phyloP scores from a whole-genome alignment of 768 basidiomycete species.

The Suillus bovinus region DNA sequence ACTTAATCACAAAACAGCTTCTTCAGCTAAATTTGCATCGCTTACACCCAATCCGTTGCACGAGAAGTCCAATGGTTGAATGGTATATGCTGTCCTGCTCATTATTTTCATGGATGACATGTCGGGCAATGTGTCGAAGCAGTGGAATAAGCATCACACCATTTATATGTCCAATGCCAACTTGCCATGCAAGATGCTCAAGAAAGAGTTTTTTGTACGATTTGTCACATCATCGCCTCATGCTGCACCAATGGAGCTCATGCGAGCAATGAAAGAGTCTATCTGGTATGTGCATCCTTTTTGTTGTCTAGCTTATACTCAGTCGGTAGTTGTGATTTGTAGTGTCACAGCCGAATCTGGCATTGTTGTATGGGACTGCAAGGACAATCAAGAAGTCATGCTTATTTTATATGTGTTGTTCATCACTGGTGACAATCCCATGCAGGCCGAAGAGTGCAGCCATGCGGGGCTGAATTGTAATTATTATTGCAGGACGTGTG shows the following conservation, averaged over 20 bases:
- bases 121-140: constrained; percentile 44
- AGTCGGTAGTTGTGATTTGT: background rate
- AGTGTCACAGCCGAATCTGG: background rate
- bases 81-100: background rate
- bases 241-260: constrained; percentile 40
- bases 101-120: constrained; percentile 37
- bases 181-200: constrained; percentile 35
- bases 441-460: constrained; percentile 29
- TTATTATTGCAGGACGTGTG: constrained; percentile 40
- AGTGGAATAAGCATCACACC: constrained; percentile 48
- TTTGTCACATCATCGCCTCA: constrained; percentile 42
- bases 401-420: constrained; percentile 24
- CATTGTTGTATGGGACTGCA: constrained; percentile 32
- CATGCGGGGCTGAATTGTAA: constrained; percentile 41
- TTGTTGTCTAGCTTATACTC: too few relatives aligned
- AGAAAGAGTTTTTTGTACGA: constrained; percentile 38
- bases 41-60: constrained; percentile 14
- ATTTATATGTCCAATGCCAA: constrained; percentile 39
- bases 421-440: constrained; percentile 40
- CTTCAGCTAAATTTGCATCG: constrained; percentile 6
- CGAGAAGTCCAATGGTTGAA: constrained; percentile 13
- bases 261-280: constrained; percentile 31
- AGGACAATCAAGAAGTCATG: constrained; percentile 19
- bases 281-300: constrained; percentile 27
- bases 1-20: background rate